These are phyloP conservation scores for Physcomitrellopsis africana DNA, from an alignment of 225 moss, liverwort and hornwort genomes.

Conservation along the genomic window DNA sequence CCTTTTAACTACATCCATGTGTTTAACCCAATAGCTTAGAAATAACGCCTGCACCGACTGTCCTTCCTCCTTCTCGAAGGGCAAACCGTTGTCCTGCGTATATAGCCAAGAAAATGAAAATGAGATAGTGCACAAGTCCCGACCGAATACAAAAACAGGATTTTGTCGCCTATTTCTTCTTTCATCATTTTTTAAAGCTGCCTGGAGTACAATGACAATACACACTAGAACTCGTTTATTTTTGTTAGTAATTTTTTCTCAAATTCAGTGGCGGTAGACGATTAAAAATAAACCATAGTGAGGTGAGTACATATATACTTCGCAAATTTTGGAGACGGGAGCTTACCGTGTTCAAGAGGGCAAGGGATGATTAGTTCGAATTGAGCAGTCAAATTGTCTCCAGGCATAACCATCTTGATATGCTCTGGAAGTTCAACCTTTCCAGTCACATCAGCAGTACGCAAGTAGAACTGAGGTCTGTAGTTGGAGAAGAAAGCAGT, in stretches of 20 bases:
- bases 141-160: not conserved
- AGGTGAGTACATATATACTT: not conserved
- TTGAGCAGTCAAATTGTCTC: slow-evolving; percentile 74
- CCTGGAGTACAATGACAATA: too few species aligned
- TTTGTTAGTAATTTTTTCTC: too few species aligned
- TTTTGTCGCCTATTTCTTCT: not conserved
- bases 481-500: slow-evolving; percentile 89
- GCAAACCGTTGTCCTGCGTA: slow-evolving; percentile 76
- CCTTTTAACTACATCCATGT: not conserved
- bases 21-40: slow-evolving; percentile 66
- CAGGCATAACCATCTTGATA: slow-evolving; percentile 93
- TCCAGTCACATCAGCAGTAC: slow-evolving; percentile 86
- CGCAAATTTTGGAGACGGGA: not conserved
- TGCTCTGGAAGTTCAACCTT: slow-evolving; percentile 82
- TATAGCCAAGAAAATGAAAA: slow-evolving; percentile 7
- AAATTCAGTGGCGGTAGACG: too few species aligned
- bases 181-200: too few species aligned
- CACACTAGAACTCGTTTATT: too few species aligned
- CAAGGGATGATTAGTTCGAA: slow-evolving; percentile 77
- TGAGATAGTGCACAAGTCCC: not conserved
- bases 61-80: slow-evolving; percentile 81
- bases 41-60: slow-evolving; percentile 81
- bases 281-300: not conserved
- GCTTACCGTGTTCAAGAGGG: slow-evolving; percentile 63
- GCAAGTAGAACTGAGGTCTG: slow-evolving; percentile 83